Conservation (phyloP, 371 early-diverging fungal species). For the Coelomomyces lativittatus region DNA sequence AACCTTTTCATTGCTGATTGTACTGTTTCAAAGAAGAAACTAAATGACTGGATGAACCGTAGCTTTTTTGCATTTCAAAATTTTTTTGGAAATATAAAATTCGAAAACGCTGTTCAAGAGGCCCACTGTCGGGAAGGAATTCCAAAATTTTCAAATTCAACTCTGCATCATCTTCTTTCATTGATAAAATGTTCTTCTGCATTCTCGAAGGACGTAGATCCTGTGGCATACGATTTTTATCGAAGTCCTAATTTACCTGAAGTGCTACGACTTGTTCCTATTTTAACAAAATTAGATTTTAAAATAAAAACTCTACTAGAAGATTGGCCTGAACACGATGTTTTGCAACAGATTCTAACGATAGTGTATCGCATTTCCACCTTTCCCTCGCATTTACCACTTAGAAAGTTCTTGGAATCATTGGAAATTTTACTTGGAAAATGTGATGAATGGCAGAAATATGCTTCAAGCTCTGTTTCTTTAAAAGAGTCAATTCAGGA, state of each 20-base stretch:
- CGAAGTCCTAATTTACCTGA: conserved; percentile 57
- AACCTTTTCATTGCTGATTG: no score
- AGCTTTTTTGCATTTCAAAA: no score
- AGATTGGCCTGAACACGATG: conserved; percentile 81
- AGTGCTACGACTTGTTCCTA: conserved; percentile 41
- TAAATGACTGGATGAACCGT: no score
- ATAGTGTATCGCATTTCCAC: conserved; percentile 50
- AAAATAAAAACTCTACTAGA: conserved; percentile 44
- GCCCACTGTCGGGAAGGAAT: no score
- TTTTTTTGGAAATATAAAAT: no score
- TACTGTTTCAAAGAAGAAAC: no score
- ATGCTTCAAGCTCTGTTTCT: conserved; percentile 66
- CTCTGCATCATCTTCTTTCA: no score
- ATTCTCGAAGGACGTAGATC: neutral
- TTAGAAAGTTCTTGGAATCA: conserved; percentile 76
- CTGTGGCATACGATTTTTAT: conserved; percentile 56
- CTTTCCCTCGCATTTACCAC: conserved; percentile 62
- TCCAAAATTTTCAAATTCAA: no score
- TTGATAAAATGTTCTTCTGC: no score
- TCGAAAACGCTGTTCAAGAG: no score
- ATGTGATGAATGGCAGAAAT: conserved; percentile 84
- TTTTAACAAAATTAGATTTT: conserved; percentile 43
- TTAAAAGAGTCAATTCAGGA: conserved; percentile 17
- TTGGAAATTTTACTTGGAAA: conserved; percentile 67
- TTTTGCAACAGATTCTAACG: conserved; percentile 50